phyloP scores from a whole-genome alignment of 2,329 filamentous ascomycete genomes.

The Arthroderma sp. region DNA sequence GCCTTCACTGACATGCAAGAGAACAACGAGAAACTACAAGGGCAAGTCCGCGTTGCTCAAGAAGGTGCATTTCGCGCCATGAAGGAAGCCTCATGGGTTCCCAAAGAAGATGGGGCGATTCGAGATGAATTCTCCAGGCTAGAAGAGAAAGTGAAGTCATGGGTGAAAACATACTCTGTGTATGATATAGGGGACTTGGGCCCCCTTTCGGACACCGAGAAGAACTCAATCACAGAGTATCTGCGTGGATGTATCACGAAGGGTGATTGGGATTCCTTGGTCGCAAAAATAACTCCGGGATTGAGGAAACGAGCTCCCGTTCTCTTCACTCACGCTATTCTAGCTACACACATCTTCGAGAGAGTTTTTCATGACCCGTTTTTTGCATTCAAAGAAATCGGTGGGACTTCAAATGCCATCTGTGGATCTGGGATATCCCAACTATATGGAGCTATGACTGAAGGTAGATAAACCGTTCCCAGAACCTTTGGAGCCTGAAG shows the following conservation, averaged over 20 bases:
- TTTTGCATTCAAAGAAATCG: neutral
- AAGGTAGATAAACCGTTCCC: neutral
- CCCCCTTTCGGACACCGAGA: neutral
- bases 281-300: neutral
- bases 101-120: conserved; percentile 3
- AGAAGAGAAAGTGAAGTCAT: neutral
- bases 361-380: neutral
- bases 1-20: neutral
- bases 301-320: neutral
- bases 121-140: conserved; percentile 2
- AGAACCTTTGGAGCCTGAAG: neutral
- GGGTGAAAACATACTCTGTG: neutral
- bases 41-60: conserved; percentile 7
- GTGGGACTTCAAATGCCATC: neutral
- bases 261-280: neutral
- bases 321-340: neutral
- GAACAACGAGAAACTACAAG: neutral
- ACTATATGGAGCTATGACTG: neutral
- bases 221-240: neutral
- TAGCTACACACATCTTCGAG: neutral
- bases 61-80: conserved; percentile 5
- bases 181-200: neutral
- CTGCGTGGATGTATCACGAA: neutral
- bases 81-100: conserved; percentile 1
- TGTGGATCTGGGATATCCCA: neutral